Percentiles rank a stretch among this genome's conserved stretches.
phyloP scores from a whole-genome alignment of 306 rosid genomes.

The Prosopis cineraria region DNA sequence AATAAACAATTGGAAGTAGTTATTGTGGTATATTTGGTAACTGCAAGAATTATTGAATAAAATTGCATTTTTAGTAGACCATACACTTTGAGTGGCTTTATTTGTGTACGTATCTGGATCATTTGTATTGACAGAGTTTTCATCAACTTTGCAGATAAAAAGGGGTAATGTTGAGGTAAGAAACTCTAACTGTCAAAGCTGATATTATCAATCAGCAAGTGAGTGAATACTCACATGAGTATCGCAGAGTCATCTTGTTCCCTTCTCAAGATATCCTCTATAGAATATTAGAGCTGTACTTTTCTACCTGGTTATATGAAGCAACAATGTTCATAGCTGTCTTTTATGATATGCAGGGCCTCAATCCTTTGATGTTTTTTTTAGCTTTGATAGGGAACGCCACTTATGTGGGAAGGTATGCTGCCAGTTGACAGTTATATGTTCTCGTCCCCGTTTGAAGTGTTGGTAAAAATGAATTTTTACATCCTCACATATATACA shows the following conservation, averaged over 20 bases:
- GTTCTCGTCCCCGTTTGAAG: conserved; percentile 15
- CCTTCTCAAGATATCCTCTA: conserved; percentile 29
- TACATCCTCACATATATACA: conserved; percentile 8
- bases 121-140: conserved; percentile 40
- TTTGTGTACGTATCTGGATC: background rate
- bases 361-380: conserved; percentile 82
- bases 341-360: conserved; percentile 66
- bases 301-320: background rate
- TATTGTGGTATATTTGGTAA: conserved; percentile 21
- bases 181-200: conserved; percentile 28
- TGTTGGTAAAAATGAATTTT: conserved; percentile 18
- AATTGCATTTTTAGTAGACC: conserved; percentile 13
- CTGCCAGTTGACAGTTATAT: conserved; percentile 18
- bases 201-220: conserved; percentile 12
- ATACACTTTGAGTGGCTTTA: conserved; percentile 8
- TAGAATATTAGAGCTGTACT: conserved; percentile 3
- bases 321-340: background rate
- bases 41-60: background rate
- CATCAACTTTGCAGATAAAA: conserved; percentile 64
- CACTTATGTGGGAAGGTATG: conserved; percentile 78
- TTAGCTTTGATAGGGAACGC: conserved; percentile 81
- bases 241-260: conserved; percentile 14
- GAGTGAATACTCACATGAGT: background rate
- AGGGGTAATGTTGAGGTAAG: conserved; percentile 85
- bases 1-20: background rate